These are phyloP conservation scores for Mycena filopes DNA, from an alignment of 768 basidiomycete genomes.

Conservation along the genomic window DNA sequence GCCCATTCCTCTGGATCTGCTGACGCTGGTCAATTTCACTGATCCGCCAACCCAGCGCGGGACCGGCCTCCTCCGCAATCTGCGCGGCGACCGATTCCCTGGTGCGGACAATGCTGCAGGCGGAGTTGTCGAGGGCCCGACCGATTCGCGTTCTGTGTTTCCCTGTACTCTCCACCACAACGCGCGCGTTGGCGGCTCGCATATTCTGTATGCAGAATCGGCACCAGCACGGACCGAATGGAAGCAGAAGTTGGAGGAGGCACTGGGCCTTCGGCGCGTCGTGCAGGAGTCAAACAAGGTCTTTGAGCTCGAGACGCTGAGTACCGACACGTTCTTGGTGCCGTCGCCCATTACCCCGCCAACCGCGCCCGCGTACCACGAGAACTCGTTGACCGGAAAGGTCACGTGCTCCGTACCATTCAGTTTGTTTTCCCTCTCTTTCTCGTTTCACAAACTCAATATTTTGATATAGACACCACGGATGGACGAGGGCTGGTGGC, in stretches of 20 bases:
- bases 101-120: constrained; percentile 36
- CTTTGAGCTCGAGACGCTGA: constrained; percentile 92
- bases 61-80: constrained; percentile 75
- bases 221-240: constrained; percentile 82
- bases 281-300: constrained; percentile 96
- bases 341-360: constrained; percentile 67
- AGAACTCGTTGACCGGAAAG: constrained; percentile 79
- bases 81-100: constrained; percentile 54
- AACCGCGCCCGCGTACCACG: constrained; percentile 69
- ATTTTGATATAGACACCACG: constrained; percentile 68
- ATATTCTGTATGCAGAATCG: constrained; percentile 89
- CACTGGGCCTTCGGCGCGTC: constrained; percentile 82
- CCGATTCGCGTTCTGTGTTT: constrained; percentile 81
- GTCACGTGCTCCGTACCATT: constrained; percentile 97
- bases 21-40: constrained; percentile 86
- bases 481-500: constrained; percentile 91
- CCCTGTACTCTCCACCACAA: constrained; percentile 92
- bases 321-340: constrained; percentile 87
- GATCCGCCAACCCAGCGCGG: constrained; percentile 83
- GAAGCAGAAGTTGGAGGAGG: constrained; percentile 91
- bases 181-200: constrained; percentile 86
- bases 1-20: constrained; percentile 91
- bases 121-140: constrained; percentile 51
- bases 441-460: background rate
- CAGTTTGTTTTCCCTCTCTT: constrained; percentile 61